Conservation (phyloP, 768 basidiomycete species). For the Pleurotus giganteus region DNA sequence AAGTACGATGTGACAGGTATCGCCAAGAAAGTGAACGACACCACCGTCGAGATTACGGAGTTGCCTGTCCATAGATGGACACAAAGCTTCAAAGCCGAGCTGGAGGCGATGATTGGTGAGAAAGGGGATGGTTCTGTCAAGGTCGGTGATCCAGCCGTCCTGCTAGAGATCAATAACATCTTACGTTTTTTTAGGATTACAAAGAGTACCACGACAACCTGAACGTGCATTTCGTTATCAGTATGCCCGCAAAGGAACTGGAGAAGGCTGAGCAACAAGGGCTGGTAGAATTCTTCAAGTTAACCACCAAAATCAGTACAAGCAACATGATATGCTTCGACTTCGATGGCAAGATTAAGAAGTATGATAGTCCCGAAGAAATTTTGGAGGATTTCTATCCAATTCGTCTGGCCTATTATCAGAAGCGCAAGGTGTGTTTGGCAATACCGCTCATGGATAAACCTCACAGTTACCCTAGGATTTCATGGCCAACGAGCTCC, state of each 20-base stretch:
- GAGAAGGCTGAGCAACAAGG: conserved; percentile 90
- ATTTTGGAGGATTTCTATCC: conserved; percentile 94
- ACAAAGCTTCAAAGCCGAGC: conserved; percentile 83
- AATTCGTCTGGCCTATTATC: conserved; percentile 84
- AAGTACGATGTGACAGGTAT: conserved; percentile 83
- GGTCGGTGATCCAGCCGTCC: conserved; percentile 34
- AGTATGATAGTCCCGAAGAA: conserved; percentile 85
- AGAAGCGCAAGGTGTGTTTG: conserved; percentile 86
- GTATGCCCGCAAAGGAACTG: conserved; percentile 76
- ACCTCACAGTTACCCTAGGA: conserved; percentile 49
- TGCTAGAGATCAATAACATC: not conserved
- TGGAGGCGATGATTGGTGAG: conserved; percentile 87
- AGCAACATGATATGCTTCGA: conserved; percentile 99
- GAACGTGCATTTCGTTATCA: conserved; percentile 85
- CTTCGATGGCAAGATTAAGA: conserved; percentile 92
- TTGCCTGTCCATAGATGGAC: conserved; percentile 97
- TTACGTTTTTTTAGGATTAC: conserved; percentile 67
- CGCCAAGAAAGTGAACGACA: conserved; percentile 73
- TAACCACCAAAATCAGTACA: conserved; percentile 80
- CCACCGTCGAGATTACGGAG: conserved; percentile 94
- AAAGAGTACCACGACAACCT: conserved; percentile 95
- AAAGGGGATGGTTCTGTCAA: conserved; percentile 78
- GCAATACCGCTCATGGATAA: not conserved
- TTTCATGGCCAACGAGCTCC: conserved; percentile 78
- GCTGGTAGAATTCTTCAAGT: conserved; percentile 87